Percentiles rank a stretch among this genome's conserved stretches.
Conservation (phyloP, 176 grass and related monocot genomes). For the Pontederia crassipes region DNA sequence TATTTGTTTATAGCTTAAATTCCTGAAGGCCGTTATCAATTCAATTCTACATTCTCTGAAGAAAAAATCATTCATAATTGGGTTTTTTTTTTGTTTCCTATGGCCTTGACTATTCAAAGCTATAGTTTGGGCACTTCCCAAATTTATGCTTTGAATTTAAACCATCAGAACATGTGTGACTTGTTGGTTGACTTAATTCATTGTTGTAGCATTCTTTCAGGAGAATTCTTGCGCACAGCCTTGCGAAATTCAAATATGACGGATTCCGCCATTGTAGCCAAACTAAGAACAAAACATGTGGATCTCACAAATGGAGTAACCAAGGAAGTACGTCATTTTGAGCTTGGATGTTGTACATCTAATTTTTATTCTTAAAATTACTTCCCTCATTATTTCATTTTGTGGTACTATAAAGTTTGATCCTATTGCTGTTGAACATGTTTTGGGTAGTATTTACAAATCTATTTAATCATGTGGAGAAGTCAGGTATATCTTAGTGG, state of each 20-base stretch:
- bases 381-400: neutral
- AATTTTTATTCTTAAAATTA: conserved; percentile 11
- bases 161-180: neutral
- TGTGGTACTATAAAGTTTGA: too few species aligned
- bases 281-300: conserved; percentile 47
- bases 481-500: too few species aligned
- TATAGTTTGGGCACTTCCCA: too few species aligned
- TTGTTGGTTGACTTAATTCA: conserved; percentile 41
- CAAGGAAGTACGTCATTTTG: conserved; percentile 45
- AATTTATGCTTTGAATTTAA: neutral
- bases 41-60: too few species aligned
- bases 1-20: too few species aligned
- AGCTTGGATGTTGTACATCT: neutral
- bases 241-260: conserved; percentile 71
- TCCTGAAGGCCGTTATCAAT: too few species aligned
- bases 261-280: conserved; percentile 63
- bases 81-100: too few species aligned
- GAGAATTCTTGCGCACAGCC: conserved; percentile 91
- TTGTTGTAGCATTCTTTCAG: conserved; percentile 99
- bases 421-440: too few species aligned
- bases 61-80: too few species aligned
- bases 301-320: conserved; percentile 57
- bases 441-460: too few species aligned
- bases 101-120: too few species aligned
- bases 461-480: too few species aligned